Evolutionary conservation across 352 stramenopile species (phyloP), one percentile per base, ranked within the genome.

Genomic region (Pythium aquatile): DNA sequence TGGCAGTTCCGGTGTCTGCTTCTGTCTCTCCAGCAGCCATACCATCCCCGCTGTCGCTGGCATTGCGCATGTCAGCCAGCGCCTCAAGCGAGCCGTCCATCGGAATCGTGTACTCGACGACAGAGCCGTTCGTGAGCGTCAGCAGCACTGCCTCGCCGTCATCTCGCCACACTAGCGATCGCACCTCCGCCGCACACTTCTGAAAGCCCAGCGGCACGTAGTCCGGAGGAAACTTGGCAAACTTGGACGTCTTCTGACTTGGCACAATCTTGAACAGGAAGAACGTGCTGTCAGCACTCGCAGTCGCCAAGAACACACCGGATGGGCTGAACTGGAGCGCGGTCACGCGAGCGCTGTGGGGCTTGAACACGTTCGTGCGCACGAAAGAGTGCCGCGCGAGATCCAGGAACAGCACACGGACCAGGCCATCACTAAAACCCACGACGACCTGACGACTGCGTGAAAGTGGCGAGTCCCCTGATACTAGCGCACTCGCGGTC

Each of bases 341-440:
- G 3, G 74, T 87, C 10, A 98, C 80, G 20, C 76, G 73, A 10
- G 66, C 77, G 56, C 75, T 86, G 66, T 98, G 94, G 13, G 94
- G 91, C 54, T 98, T 98, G 61, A 97, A 86, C 1, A 90, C 81
- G 52, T 91, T 89, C 14, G 82, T 74, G 46, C 79, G 77, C 9
- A 93, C 73, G 73, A 83, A 90, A 7, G 65, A 63, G 3, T 76
- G 67, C 55, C 77, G 75, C 0, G 68, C 58, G 3, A 88, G 44
- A 51, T 94, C 80, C 60, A 88, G 68, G 29, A 91, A 39, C 24
- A 92, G 47, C 5, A 94, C 66, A 7, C 91, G 83, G 20, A 97
- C 74, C 14, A 97, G 76, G 7, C 93, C 93, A 58, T 98, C 88
- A 37, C 76, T 78, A 68, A 97, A 98, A 0, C 94, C 93, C 24